Base-by-base conservation (phyloP, 2,329 filamentous ascomycete species). In the Aureobasidium melanogenum region DNA sequence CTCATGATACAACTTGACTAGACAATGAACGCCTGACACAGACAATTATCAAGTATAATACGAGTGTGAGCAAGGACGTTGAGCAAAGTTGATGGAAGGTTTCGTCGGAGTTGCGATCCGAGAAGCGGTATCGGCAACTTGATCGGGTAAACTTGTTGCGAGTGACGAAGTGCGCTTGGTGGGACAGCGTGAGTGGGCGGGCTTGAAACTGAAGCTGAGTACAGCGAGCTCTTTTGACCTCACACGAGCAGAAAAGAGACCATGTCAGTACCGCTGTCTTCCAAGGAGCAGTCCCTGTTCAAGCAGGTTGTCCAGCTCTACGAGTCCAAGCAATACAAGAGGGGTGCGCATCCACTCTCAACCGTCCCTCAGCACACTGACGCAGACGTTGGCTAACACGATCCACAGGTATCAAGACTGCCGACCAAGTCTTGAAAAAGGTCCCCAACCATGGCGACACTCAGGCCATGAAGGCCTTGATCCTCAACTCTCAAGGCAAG, bases 251-350 rank as follows among this genome's bases (percentile, higher is more conserved):
- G 36, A 41, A 19, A 55, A 41, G 34, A 55, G 56, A 61, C 41
- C 43, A 65, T 65, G 63, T 54, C 63, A 41, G 66, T 91, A 76
- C 82, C 82, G 71, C 80, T 92, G 64, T 85, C 82, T 71, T 86
- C 91, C 71, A 97, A 97, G 79, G 94, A 99, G 82, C 86, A 86
- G 69, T 87, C 92, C 74, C 87, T 97, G 79, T 99, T 99, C 77
- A 88, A 91, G 66, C 90, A 92, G 73, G 87, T 99, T 66, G 91
- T 99, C 71, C 92, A 93, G 74, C 87, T 90, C 77, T 99, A 97
- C 81, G 94, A 99, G 77, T 88, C 92, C 73, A 99, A 99, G 77
- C 93, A 97, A 72, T 97, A 97, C 80, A 99, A 97, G 79, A 89
- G 88, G 75, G 85, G 84, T 85, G 26, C 30, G 59, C 54, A 50